Conservation (phyloP, 345 rosid species). For the Lepidium africanum region DNA sequence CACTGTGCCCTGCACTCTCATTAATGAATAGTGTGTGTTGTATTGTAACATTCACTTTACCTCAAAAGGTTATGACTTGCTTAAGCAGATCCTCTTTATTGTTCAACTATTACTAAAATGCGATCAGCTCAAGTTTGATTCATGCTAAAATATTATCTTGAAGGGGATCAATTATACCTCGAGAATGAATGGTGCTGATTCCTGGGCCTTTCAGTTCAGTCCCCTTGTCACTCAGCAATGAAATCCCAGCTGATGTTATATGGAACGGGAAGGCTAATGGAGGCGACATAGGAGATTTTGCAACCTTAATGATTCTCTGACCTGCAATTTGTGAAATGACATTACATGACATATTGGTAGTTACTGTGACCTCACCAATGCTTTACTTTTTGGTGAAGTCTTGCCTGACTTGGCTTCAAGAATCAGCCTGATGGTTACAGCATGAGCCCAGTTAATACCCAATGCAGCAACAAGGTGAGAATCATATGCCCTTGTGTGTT, state of each 20-base stretch:
- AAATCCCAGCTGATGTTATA: conserved; percentile 60
- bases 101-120: not conserved
- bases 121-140: not conserved
- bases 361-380: not conserved
- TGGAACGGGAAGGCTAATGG: conserved; percentile 67
- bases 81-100: not conserved
- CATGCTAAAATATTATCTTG: not conserved
- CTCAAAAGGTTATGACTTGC: not conserved
- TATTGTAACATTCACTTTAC: not conserved
- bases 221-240: conserved; percentile 51
- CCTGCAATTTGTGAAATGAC: conserved; percentile 36
- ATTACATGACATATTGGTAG: not conserved
- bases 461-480: conserved; percentile 76
- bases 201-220: conserved; percentile 52
- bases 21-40: not conserved
- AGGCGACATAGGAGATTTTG: conserved; percentile 79
- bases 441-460: conserved; percentile 84
- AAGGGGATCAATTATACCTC: not conserved
- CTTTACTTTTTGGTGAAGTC: not conserved
- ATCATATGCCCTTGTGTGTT: conserved; percentile 36
- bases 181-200: conserved; percentile 44
- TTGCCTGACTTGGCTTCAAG: conserved; percentile 73
- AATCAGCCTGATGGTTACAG: conserved; percentile 68
- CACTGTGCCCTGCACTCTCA: conserved; percentile 39
- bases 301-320: conserved; percentile 66